A percentile compares a stretch with the other conserved stretches of the same genome.
These are phyloP conservation scores for Rhododendron molle DNA, from an alignment of 148 eudicot species.

Conservation along the genomic window DNA sequence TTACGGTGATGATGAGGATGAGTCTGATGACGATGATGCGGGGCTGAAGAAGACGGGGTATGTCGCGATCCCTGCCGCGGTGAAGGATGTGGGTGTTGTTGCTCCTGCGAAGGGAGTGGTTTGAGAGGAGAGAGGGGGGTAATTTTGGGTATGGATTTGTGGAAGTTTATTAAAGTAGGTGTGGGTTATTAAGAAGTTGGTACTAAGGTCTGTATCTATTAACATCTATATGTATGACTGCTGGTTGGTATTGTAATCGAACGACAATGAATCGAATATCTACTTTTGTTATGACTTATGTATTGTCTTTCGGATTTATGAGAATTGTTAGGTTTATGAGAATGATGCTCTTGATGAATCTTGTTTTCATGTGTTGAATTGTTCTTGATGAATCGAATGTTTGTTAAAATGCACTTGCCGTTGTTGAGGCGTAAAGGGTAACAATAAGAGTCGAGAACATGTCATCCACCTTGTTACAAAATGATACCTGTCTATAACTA, in stretches of 20 bases:
- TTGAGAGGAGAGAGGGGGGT: slow-evolving; percentile 9
- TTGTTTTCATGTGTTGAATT: neutral
- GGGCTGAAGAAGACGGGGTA: slow-evolving; percentile 57
- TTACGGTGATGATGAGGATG: slow-evolving; percentile 23
- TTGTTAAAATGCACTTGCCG: neutral
- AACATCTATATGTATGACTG: neutral
- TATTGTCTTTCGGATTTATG: neutral
- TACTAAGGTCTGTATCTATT: neutral
- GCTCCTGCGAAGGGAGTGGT: slow-evolving; percentile 32
- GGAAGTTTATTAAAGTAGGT: neutral
- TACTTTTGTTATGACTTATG: neutral
- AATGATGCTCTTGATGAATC: neutral
- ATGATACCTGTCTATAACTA: neutral
- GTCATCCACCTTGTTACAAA: neutral
- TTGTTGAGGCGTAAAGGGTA: neutral
- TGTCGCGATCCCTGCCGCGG: slow-evolving; percentile 36
- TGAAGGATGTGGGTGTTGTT: slow-evolving; percentile 4
- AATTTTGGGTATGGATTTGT: neutral
- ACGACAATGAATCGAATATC: neutral
- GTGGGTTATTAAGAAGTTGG: neutral
- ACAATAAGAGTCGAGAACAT: neutral
- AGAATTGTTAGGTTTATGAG: neutral
- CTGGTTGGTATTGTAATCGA: neutral
- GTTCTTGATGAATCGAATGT: too few relatives aligned
- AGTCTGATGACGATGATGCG: slow-evolving; percentile 43